These are phyloP conservation scores for Pichia sp. DNA, from an alignment of 1,139 yeast genomes.

Conservation along the genomic window DNA sequence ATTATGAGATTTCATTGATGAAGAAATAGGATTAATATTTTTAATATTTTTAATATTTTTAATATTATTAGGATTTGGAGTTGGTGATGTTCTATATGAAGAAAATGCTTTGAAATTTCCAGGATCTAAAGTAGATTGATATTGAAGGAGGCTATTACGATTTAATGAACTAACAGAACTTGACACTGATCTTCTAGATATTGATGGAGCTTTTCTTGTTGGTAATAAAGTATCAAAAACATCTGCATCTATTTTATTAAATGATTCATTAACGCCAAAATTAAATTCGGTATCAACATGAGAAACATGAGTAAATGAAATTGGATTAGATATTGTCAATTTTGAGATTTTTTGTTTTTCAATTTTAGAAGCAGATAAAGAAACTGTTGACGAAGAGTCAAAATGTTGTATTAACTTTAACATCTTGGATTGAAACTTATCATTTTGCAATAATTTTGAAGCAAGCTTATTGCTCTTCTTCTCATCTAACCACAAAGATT, in stretches of 20 bases:
- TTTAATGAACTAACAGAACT: not conserved
- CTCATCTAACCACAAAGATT: constrained; percentile 13
- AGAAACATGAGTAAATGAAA: constrained; percentile 28
- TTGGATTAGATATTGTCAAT: constrained; percentile 23
- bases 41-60: not conserved
- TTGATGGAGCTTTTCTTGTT: not conserved
- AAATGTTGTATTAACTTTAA: constrained; percentile 5
- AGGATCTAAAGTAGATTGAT: constrained; percentile 3
- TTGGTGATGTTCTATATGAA: constrained; percentile 26
- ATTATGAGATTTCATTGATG: not conserved
- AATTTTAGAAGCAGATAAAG: no score
- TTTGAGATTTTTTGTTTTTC: not conserved
- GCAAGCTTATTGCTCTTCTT: not conserved
- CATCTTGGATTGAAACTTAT: constrained; percentile 5
- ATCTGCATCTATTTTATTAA: constrained; percentile 6
- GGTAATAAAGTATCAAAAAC: constrained; percentile 3
- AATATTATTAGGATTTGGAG: constrained; percentile 8
- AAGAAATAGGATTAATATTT: no score
- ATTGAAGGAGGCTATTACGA: not conserved
- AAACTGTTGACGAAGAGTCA: not conserved
- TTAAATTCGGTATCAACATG: constrained; percentile 26
- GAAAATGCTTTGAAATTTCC: constrained; percentile 21
- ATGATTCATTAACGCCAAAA: constrained; percentile 27
- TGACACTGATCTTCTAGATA: not conserved
- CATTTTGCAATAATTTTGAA: constrained; percentile 1